phyloP scores from a whole-genome alignment of 345 rosid species.

The Citrus cavaleriei region DNA sequence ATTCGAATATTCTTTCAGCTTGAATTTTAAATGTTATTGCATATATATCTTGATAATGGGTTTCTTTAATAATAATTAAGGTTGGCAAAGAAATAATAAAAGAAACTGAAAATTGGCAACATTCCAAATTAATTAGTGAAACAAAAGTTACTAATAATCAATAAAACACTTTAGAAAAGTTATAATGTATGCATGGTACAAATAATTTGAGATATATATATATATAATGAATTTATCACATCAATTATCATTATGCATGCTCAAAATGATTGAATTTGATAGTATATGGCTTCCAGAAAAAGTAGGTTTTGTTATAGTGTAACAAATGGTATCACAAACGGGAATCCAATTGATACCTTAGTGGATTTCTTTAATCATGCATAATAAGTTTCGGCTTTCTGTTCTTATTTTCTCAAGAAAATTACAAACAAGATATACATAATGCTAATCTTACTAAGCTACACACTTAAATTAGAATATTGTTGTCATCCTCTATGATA shows the following conservation, averaged over 20 bases:
- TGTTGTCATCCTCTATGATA: not conserved
- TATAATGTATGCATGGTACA: no score
- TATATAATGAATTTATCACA: not conserved
- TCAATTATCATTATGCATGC: not conserved
- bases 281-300: not conserved
- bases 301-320: not conserved
- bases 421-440: conserved; percentile 12
- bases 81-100: not conserved
- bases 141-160: not conserved
- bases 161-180: not conserved
- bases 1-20: conserved; percentile 10
- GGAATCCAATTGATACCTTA: conserved; percentile 5
- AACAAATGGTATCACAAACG: not conserved
- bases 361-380: conserved; percentile 9
- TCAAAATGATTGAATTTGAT: not conserved
- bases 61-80: conserved; percentile 15
- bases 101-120: not conserved
- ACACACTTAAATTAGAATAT: conserved; percentile 16
- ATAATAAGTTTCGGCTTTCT: not conserved
- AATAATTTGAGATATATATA: not conserved
- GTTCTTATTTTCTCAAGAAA: not conserved
- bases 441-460: conserved; percentile 5
- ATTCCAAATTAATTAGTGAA: not conserved
- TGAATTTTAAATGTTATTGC: not conserved
- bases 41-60: conserved; percentile 5